These are phyloP conservation scores for Phycomyces blakesleeanus DNA, from an alignment of 192 early-diverging fungal genomes.

Conservation along the genomic window DNA sequence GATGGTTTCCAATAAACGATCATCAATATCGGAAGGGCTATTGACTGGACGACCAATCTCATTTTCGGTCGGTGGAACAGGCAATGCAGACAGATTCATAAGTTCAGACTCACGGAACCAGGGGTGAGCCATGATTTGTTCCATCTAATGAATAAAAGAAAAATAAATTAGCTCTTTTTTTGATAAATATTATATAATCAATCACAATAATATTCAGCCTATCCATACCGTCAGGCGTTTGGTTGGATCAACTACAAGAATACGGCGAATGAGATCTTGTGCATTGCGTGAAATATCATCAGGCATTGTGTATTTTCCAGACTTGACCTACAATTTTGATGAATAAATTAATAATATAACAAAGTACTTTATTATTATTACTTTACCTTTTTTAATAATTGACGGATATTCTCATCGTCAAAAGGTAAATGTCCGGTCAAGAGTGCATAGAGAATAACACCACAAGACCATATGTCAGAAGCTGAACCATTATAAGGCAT, in stretches of 20 bases:
- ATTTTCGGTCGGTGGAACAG: slow-evolving; percentile 27
- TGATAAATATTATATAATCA: not conserved
- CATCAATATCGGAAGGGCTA: slow-evolving; percentile 29
- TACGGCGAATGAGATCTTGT: slow-evolving; percentile 43
- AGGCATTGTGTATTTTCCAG: slow-evolving; percentile 48
- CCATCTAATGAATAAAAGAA: slow-evolving; percentile 45
- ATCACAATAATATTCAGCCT: not conserved
- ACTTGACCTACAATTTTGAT: slow-evolving; percentile 31
- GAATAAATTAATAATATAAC: not conserved
- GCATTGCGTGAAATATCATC: slow-evolving; percentile 44
- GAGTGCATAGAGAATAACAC: slow-evolving; percentile 69
- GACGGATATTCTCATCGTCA: slow-evolving; percentile 72
- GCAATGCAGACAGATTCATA: slow-evolving; percentile 20
- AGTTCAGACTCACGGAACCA: slow-evolving; percentile 44
- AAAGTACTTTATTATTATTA: too few relatives aligned
- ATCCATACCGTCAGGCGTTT: slow-evolving; percentile 41
- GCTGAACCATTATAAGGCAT: slow-evolving; percentile 60
- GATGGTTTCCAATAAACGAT: slow-evolving; percentile 35
- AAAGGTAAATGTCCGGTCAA: slow-evolving; percentile 73
- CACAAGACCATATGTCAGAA: slow-evolving; percentile 75
- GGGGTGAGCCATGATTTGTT: slow-evolving; percentile 46
- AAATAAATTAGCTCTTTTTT: not conserved
- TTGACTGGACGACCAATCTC: slow-evolving; percentile 32
- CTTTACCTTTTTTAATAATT: slow-evolving; percentile 57
- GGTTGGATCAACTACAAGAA: slow-evolving; percentile 43